phyloP scores from a whole-genome alignment of 2,329 filamentous ascomycete genomes.

The Penicillium digitatum region DNA sequence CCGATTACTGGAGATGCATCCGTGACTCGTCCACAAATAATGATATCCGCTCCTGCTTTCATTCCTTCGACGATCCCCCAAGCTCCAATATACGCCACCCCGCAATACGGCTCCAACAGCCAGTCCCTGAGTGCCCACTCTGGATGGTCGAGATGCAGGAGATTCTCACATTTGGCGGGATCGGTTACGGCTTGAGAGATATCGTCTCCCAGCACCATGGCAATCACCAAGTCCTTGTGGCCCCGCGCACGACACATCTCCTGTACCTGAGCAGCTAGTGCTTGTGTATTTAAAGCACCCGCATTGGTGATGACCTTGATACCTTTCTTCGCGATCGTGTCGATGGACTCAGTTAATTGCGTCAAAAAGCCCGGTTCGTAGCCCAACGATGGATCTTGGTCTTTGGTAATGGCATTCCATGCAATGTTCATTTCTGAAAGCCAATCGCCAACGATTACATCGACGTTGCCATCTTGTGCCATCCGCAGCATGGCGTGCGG shows the following conservation, averaged over 20 bases:
- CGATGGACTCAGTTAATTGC: background rate
- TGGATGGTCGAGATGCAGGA: no score
- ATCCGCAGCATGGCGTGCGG: background rate
- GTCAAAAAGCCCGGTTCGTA: background rate
- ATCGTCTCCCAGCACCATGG: no score
- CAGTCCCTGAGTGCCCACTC: background rate
- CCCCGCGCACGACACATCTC: background rate
- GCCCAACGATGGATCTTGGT: background rate
- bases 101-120: slow-evolving; percentile 1
- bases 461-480: background rate
- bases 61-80: slow-evolving; percentile 28
- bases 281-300: slow-evolving; percentile 10
- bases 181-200: no score
- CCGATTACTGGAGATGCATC: slow-evolving; percentile 27
- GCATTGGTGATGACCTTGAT: slow-evolving; percentile 23
- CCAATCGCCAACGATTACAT: slow-evolving; percentile 33
- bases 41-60: slow-evolving; percentile 27
- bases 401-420: background rate
- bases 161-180: no score
- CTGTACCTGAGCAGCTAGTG: background rate
- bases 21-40: slow-evolving; percentile 31
- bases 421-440: slow-evolving; percentile 29
- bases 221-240: no score
- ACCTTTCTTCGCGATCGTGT: slow-evolving; percentile 1
- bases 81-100: slow-evolving; percentile 7